phyloP scores from a whole-genome alignment of 768 basidiomycete species.

The Podaxis carcinomalis region DNA sequence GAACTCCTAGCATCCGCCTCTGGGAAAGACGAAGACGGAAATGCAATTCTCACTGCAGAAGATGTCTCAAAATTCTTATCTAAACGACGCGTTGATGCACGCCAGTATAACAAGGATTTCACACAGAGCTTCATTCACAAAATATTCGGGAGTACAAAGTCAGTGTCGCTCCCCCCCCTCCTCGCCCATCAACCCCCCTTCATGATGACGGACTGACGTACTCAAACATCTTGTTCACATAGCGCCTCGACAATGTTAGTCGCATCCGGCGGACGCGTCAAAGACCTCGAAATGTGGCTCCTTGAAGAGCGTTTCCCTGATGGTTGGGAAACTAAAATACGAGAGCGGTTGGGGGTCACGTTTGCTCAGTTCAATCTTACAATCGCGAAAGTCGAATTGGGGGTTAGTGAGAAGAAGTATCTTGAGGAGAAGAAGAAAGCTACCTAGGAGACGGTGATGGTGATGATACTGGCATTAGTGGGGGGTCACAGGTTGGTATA shows the following conservation, averaged over 20 bases:
- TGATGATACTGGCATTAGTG: not conserved
- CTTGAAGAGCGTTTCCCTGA: constrained; percentile 61
- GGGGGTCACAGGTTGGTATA: too few relatives aligned
- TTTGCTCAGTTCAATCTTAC: constrained; percentile 44
- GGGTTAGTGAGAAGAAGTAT: constrained; percentile 27
- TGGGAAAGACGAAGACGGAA: constrained; percentile 49
- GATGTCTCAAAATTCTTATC: constrained; percentile 57
- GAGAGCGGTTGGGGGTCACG: constrained; percentile 48
- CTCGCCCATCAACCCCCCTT: not conserved
- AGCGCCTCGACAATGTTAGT: constrained; percentile 58
- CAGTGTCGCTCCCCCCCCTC: constrained; percentile 17
- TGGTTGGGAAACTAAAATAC: constrained; percentile 57
- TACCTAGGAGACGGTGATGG: not conserved
- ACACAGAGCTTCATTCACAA: constrained; percentile 46
- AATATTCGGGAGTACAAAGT: constrained; percentile 68
- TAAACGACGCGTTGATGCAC: constrained; percentile 58
- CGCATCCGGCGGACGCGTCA: constrained; percentile 47
- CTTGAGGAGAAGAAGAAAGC: constrained; percentile 12
- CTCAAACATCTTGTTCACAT: not conserved
- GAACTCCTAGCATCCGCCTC: constrained; percentile 56
- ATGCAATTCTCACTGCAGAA: constrained; percentile 42
- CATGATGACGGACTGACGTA: too few relatives aligned
- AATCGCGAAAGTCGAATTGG: constrained; percentile 29
- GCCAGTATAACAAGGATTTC: constrained; percentile 53
- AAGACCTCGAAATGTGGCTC: constrained; percentile 45